phyloP scores from a whole-genome alignment of 805 yeast species.

The Sugiyamaella chiloensis region DNA sequence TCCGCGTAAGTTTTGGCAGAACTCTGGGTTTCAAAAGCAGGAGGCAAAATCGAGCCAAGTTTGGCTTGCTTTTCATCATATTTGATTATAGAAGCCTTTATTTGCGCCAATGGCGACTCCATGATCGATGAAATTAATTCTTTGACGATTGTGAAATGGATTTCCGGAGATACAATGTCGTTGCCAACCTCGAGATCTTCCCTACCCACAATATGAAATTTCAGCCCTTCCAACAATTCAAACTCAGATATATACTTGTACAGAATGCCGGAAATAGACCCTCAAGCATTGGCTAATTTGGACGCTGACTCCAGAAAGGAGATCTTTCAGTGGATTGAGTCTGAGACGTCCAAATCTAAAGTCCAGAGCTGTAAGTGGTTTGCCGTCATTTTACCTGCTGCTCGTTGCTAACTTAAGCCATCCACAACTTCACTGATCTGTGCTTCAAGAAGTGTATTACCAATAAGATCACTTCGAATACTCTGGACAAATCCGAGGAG shows the following conservation, averaged over 20 bases:
- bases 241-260: no score
- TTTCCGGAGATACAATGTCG: background rate
- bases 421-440: constrained; percentile 83
- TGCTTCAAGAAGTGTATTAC: constrained; percentile 85
- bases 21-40: background rate
- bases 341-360: constrained; percentile 82
- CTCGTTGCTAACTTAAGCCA: constrained; percentile 38
- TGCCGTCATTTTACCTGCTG: background rate
- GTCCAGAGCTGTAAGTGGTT: constrained; percentile 56
- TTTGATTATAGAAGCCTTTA: no score
- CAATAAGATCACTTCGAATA: constrained; percentile 33
- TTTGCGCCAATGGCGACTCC: no score
- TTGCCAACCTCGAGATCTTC: background rate
- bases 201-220: background rate
- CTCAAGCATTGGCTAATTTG: constrained; percentile 42
- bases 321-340: constrained; percentile 68
- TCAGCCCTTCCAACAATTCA: background rate
- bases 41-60: background rate
- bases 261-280: constrained; percentile 34
- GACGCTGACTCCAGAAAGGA: constrained; percentile 75
- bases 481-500: constrained; percentile 59
- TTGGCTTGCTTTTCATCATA: background rate
- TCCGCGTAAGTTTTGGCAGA: background rate
- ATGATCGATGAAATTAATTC: no score
- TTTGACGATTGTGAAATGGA: no score